phyloP scores from a whole-genome alignment of 2,329 filamentous ascomycete species.

The Stachybotrys chartarum region DNA sequence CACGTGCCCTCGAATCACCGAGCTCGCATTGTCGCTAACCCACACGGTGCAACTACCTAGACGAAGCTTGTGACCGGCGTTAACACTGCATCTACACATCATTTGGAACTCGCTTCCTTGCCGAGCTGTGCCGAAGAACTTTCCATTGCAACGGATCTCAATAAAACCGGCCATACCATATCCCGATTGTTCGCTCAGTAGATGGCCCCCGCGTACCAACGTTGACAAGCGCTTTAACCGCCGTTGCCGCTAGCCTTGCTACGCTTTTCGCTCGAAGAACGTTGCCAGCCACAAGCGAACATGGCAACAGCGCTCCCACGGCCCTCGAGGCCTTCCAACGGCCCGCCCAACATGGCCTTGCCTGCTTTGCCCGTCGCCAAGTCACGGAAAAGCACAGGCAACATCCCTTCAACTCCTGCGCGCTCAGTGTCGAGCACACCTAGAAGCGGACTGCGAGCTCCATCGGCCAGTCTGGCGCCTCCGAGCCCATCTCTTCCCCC shows the following conservation, averaged over 20 bases:
- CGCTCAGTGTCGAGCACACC: constrained; percentile 40
- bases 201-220: background rate
- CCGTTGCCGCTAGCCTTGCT: constrained; percentile 4
- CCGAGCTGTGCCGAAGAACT: no score
- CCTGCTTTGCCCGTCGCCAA: constrained; percentile 69
- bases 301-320: constrained; percentile 55
- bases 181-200: background rate
- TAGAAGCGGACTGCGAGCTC: constrained; percentile 51
- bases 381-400: constrained; percentile 59
- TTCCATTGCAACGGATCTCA: background rate
- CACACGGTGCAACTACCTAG: no score
- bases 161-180: background rate
- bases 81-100: no score
- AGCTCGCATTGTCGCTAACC: no score
- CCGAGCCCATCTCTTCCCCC: constrained; percentile 50
- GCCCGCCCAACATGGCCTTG: constrained; percentile 63
- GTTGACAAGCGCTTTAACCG: background rate
- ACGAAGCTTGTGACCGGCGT: no score
- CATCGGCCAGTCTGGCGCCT: constrained; percentile 46
- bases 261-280: constrained; percentile 3
- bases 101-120: no score
- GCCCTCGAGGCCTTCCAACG: constrained; percentile 59
- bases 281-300: constrained; percentile 1
- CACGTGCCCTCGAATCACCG: no score
- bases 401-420: constrained; percentile 29